A percentile compares a stretch with the other conserved stretches of the same genome.
phyloP scores from a whole-genome alignment of 2,329 filamentous ascomycete species.

The Diatrype stigma region DNA sequence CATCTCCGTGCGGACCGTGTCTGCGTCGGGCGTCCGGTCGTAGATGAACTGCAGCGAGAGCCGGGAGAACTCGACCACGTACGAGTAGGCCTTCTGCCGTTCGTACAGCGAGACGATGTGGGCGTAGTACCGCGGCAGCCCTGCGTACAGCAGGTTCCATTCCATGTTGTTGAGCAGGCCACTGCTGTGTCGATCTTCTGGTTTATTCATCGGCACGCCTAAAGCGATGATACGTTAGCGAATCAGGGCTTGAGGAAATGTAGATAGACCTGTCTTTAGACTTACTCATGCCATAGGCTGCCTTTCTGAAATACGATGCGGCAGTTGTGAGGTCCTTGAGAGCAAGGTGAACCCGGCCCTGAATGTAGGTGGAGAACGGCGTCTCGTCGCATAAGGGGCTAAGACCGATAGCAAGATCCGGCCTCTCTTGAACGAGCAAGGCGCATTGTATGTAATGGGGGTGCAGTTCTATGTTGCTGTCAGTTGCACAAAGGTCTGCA shows the following conservation, averaged over 20 bases:
- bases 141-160: conserved; percentile 63
- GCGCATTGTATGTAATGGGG: conserved; percentile 59
- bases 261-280: conserved; percentile 20
- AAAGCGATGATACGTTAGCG: conserved; percentile 24
- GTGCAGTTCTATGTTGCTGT: conserved; percentile 63
- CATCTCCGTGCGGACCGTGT: conserved; percentile 59
- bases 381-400: conserved; percentile 52
- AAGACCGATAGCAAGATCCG: conserved; percentile 57
- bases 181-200: conserved; percentile 51
- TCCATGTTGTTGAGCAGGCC: conserved; percentile 74
- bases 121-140: conserved; percentile 78
- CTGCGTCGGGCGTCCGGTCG: conserved; percentile 22
- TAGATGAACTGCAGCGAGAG: conserved; percentile 64
- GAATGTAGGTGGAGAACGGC: conserved; percentile 72
- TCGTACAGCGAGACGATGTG: conserved; percentile 84
- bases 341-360: conserved; percentile 73
- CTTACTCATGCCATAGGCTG: conserved; percentile 78
- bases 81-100: conserved; percentile 68
- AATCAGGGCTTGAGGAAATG: background rate
- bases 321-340: conserved; percentile 71
- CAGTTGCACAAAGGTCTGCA: conserved; percentile 59
- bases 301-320: conserved; percentile 72
- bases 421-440: conserved; percentile 54
- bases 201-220: conserved; percentile 42
- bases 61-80: conserved; percentile 78